Evolutionary conservation across 192 early-diverging fungal species (phyloP).

Genomic region (Chytriomyces hyalinus): DNA sequence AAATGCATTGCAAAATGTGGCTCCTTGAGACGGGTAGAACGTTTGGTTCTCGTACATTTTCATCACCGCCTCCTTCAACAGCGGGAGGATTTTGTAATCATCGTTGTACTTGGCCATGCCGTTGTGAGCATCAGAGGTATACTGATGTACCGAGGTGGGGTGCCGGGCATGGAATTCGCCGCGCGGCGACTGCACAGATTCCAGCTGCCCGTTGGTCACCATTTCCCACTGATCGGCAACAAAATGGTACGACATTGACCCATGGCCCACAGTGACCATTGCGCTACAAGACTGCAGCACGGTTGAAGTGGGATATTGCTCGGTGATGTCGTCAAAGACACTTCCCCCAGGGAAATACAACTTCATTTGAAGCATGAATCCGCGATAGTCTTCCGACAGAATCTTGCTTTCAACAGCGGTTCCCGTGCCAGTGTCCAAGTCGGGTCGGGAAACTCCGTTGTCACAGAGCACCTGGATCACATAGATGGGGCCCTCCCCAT

Average conservation of each 20-base stretch:
- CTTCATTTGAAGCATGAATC: conserved; percentile 19
- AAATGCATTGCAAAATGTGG: conserved; percentile 19
- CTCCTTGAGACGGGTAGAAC: conserved; percentile 24
- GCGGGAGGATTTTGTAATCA: not conserved
- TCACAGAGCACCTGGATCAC: conserved; percentile 30
- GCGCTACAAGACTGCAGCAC: conserved; percentile 10
- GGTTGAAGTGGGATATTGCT: not conserved
- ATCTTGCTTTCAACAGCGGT: conserved; percentile 4
- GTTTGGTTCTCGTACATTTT: not conserved
- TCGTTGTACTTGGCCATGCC: conserved; percentile 5
- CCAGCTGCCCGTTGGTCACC: conserved; percentile 24
- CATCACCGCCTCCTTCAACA: conserved; percentile 17
- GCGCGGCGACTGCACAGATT: not conserved
- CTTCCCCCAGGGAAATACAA: conserved; percentile 7
- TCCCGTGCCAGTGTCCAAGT: conserved; percentile 12
- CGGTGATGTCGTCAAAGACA: conserved; percentile 13
- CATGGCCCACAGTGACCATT: conserved; percentile 1
- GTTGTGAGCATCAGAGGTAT: not conserved
- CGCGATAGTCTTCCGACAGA: conserved; percentile 9
- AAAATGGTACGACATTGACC: conserved; percentile 17
- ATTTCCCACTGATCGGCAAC: conserved; percentile 34
- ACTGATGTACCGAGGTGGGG: conserved; percentile 21
- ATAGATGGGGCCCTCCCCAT: conserved; percentile 25
- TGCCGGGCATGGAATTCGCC: not conserved
- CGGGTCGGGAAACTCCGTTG: conserved; percentile 1